These are phyloP conservation scores for Ustilago bromivora DNA, from an alignment of 1,284 basidiomycete genomes.

Conservation along the genomic window DNA sequence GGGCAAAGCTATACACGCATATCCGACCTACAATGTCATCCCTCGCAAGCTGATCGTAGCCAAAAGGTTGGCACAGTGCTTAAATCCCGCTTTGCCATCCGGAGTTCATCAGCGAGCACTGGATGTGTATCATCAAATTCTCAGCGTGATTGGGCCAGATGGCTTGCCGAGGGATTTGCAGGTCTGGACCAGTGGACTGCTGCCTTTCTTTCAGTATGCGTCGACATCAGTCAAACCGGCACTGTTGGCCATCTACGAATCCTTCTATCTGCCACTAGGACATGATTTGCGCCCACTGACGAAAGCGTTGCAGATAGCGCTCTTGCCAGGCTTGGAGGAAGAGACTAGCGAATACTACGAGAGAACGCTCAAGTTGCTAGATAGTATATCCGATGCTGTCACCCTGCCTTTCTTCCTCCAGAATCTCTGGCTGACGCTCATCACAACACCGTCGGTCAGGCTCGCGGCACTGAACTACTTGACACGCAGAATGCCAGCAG, in stretches of 20 bases:
- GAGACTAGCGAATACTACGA: constrained; percentile 80
- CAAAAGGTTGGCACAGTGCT: constrained; percentile 93
- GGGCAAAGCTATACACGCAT: constrained; percentile 92
- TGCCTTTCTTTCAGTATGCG: constrained; percentile 98
- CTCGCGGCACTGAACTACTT: constrained; percentile 90
- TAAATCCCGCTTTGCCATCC: constrained; percentile 95
- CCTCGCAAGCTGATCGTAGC: constrained; percentile 93
- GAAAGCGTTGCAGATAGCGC: constrained; percentile 91
- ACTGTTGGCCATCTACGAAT: constrained; percentile 60
- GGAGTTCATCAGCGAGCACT: constrained; percentile 96
- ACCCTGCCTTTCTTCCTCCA: constrained; percentile 87
- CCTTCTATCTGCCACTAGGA: constrained; percentile 83
- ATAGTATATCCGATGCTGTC: constrained; percentile 80
- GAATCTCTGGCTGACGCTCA: constrained; percentile 91
- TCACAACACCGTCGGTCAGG: constrained; percentile 87
- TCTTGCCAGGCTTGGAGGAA: constrained; percentile 76
- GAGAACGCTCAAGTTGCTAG: constrained; percentile 85
- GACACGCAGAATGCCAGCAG: constrained; percentile 78
- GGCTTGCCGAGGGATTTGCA: constrained; percentile 88
- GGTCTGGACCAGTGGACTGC: constrained; percentile 94
- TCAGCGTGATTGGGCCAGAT: constrained; percentile 87
- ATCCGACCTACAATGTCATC: constrained; percentile 92
- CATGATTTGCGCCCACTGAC: constrained; percentile 85
- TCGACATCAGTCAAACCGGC: constrained; percentile 77
- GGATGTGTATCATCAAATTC: constrained; percentile 93